Conservation (phyloP, 495 filamentous ascomycete species). For the Tuber aestivum region DNA sequence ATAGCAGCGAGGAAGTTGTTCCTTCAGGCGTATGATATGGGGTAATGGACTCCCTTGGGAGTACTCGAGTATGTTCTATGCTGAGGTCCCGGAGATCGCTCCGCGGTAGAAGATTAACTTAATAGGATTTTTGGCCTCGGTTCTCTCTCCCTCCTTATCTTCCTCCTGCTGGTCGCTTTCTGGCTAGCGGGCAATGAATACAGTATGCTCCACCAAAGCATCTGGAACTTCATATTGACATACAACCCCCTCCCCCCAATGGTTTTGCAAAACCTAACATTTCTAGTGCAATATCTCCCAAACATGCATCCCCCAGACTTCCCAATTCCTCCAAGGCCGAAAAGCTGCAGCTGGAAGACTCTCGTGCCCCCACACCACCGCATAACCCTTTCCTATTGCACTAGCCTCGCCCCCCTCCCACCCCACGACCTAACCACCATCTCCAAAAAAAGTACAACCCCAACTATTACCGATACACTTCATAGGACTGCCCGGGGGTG, state of each 20-base stretch:
- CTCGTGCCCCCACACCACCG: conserved; percentile 45
- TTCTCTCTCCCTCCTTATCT: not conserved
- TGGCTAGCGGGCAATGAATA: conserved; percentile 7
- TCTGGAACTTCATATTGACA: conserved; percentile 63
- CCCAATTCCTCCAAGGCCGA: conserved; percentile 50
- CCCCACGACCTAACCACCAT: conserved; percentile 49
- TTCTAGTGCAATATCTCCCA: conserved; percentile 58
- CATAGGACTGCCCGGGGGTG: too few relatives aligned
- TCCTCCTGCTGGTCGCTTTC: not conserved
- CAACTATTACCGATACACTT: conserved; percentile 11
- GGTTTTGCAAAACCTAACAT: not conserved
- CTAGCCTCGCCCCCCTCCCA: conserved; percentile 56
- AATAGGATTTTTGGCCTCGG: conserved; percentile 51
- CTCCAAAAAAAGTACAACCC: conserved; percentile 46
- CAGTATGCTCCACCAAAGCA: conserved; percentile 50
- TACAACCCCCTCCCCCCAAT: not conserved
- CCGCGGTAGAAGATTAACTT: conserved; percentile 57
- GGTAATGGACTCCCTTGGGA: conserved; percentile 59
- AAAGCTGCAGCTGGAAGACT: conserved; percentile 48
- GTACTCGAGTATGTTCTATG: conserved; percentile 63
- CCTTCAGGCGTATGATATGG: conserved; percentile 45
- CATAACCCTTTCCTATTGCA: conserved; percentile 65
- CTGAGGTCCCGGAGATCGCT: conserved; percentile 52
- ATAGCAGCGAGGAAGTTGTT: conserved; percentile 49
- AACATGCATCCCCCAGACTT: conserved; percentile 47